These are phyloP conservation scores for Scalesia atractyloides DNA, from an alignment of 129 eudicot genomes.

Conservation along the genomic window DNA sequence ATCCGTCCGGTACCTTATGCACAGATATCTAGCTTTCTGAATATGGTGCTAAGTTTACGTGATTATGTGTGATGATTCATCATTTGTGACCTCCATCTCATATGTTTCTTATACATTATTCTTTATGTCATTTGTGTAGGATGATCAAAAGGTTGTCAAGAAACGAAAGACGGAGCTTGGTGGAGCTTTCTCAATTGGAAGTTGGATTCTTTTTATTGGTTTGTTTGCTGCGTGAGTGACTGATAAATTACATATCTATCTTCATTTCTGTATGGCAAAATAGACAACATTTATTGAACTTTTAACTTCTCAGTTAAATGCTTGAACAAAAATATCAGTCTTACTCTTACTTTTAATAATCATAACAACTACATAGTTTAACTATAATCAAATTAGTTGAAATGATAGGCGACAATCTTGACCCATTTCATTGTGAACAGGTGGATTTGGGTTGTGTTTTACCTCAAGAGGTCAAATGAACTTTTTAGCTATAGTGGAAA, in stretches of 20 bases:
- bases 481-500: neutral
- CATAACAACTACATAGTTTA: neutral
- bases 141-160: slow-evolving; percentile 86
- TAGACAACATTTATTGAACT: slow-evolving; percentile 1
- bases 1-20: slow-evolving; percentile 11
- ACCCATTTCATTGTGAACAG: neutral
- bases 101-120: neutral
- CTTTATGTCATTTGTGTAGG: slow-evolving; percentile 40
- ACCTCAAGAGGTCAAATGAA: neutral
- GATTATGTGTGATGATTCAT: neutral
- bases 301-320: neutral
- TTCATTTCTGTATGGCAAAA: slow-evolving; percentile 11
- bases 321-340: neutral
- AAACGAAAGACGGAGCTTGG: slow-evolving; percentile 98
- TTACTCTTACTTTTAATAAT: neutral
- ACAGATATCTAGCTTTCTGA: neutral
- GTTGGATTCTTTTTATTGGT: slow-evolving; percentile 95
- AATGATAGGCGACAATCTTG: neutral
- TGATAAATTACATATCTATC: slow-evolving; percentile 1
- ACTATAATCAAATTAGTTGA: neutral
- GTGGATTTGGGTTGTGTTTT: neutral
- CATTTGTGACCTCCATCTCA: neutral
- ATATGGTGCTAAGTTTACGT: neutral
- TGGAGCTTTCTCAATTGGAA: slow-evolving; percentile 92
- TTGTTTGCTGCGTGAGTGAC: slow-evolving; percentile 83